Base-by-base conservation (phyloP, 2,329 filamentous ascomycete species). In the Alternaria tenuissima region DNA sequence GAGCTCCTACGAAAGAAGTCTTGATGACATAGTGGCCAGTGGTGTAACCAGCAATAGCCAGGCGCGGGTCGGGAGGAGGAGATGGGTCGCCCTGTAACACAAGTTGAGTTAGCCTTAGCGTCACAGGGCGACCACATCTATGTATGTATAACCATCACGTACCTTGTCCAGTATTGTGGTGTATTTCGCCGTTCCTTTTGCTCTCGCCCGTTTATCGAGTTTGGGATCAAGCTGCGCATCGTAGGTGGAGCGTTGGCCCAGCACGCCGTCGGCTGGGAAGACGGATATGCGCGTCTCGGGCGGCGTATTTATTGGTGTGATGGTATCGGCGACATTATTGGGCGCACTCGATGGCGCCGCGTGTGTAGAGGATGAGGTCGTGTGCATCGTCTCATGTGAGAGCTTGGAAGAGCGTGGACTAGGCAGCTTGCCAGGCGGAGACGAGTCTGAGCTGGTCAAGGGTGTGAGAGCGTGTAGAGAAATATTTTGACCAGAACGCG, bases 51-150 rank as follows among this genome's bases (percentile, higher is more conserved):
- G 82, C 79, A 73, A 89, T 87, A 42, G 82, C 87, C 62, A 96
- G 84, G 72, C 95, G 91, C 66, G 95, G 95, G 80, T 99, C 95
- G 68, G 87, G 82, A 75, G 91, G 88, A 79, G 88, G 87, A 83
- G 87, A 86, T 82, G 93, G 89, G 88, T 94, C 90, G 86, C 91
- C 88, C 88, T 91, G 86, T 77, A 76, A 79, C 76, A 76, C 74
- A 78, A 77, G 74, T 78, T 59, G 74, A 72, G 73, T 78, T 72
- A 79, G 77, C 75, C 74, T 78, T 76, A 69, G 74, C 72, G 73
- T 77, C 74, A 72, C 76, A 77, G 75, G 73, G 69, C 75, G 75
- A 78, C 73, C 75, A 71, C 75, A 77, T 76, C 68, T 71, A 61
- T 66, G 62, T 62, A 58, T 63, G 65, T 63, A 66, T 69, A 68